Conservation (phyloP, 345 rosid species). For the Moringa oleifera region DNA sequence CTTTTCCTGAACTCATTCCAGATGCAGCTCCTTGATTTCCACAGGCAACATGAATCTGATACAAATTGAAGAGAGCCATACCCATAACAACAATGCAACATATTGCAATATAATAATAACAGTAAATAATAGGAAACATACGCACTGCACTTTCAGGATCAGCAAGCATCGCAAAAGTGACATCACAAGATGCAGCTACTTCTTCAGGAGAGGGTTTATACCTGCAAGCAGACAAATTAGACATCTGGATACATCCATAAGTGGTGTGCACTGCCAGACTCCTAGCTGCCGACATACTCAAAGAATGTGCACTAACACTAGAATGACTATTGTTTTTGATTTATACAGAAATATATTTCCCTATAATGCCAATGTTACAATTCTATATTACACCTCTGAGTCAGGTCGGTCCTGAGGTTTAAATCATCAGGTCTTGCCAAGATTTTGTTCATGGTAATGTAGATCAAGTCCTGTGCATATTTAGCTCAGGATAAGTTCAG, state of each 20-base stretch:
- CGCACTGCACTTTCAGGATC: conserved; percentile 99
- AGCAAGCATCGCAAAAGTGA: conserved; percentile 91
- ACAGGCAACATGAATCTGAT: conserved; percentile 77
- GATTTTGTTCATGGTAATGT: no score
- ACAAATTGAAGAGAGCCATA: conserved; percentile 18
- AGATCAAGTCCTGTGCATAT: no score
- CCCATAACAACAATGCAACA: conserved; percentile 14
- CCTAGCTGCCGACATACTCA: no score
- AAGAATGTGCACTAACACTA: no score
- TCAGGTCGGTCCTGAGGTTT: background rate
- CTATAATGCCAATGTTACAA: no score
- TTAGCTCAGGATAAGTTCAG: background rate
- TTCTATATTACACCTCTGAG: no score
- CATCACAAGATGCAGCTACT: conserved; percentile 82
- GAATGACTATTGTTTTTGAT: no score
- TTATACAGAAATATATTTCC: no score
- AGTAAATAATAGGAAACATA: conserved; percentile 37
- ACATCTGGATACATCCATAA: no score
- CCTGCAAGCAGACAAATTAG: conserved; percentile 34
- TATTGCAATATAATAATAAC: background rate
- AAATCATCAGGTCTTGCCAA: background rate
- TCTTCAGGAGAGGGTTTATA: conserved; percentile 78
- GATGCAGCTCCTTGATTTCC: conserved; percentile 73
- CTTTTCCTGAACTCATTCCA: conserved; percentile 84
- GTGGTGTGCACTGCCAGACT: no score